These are phyloP conservation scores for Cornus kousa DNA, from an alignment of 148 eudicot species.

Conservation along the genomic window DNA sequence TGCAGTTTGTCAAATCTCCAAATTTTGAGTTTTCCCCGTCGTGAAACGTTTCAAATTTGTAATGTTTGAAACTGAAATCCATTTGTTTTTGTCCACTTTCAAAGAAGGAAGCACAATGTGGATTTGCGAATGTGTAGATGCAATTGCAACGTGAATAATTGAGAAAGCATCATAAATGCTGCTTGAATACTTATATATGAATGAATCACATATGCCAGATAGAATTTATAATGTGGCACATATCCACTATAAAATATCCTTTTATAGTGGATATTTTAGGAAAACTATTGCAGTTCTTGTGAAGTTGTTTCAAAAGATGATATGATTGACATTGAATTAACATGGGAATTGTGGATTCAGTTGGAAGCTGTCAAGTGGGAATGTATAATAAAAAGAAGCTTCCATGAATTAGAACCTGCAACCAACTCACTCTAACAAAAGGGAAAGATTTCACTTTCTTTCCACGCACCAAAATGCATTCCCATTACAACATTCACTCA, in stretches of 20 bases:
- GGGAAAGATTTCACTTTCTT: not conserved
- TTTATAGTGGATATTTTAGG: no score
- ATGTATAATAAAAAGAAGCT: not conserved
- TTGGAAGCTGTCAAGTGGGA: not conserved
- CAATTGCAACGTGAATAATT: not conserved
- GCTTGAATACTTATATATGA: not conserved
- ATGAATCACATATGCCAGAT: not conserved
- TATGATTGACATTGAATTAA: not conserved
- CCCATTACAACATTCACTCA: not conserved
- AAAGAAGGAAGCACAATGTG: not conserved
- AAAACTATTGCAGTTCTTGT: not conserved
- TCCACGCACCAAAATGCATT: not conserved
- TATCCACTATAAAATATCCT: no score
- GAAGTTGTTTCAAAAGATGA: not conserved
- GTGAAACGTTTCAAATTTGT: not conserved
- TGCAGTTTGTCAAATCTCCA: slow-evolving; percentile 3
- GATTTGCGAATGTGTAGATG: not conserved
- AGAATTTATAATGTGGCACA: no score
- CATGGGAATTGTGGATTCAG: not conserved
- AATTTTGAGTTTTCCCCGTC: not conserved
- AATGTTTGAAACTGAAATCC: not conserved
- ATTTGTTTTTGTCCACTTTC: not conserved
- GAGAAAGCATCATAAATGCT: not conserved
- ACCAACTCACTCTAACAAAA: not conserved
- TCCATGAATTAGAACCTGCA: not conserved